Percentiles rank a stretch among this genome's conserved stretches.
Evolutionary conservation across 2,329 filamentous ascomycete genomes (phyloP).

Genomic region (Grosmannia serpens): DNA sequence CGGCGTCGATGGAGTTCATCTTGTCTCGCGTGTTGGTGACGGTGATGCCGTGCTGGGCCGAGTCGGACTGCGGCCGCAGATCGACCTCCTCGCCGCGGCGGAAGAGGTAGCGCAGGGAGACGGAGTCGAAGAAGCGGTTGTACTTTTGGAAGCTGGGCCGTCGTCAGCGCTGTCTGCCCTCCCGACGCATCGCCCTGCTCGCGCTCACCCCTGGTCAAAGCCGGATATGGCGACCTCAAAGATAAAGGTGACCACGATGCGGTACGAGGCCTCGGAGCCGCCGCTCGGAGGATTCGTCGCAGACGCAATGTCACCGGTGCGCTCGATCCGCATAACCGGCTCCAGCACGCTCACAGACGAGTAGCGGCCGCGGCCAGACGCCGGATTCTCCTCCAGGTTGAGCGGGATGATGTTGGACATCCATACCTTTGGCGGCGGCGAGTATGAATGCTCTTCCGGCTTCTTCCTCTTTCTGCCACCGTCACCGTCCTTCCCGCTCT

Average conservation of each 20-base stretch:
- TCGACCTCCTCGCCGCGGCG: constrained; percentile 12
- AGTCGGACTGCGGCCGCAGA: constrained; percentile 12
- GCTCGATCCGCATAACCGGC: constrained; percentile 14
- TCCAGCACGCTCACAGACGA: constrained; percentile 15
- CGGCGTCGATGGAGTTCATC: constrained; percentile 6
- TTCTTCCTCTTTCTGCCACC: background rate
- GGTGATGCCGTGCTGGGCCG: constrained; percentile 9
- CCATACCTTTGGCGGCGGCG: background rate
- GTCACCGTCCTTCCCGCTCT: background rate
- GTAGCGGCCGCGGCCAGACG: constrained; percentile 12
- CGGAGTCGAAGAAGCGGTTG: constrained; percentile 15
- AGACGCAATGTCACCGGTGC: constrained; percentile 1
- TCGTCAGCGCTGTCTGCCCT: background rate
- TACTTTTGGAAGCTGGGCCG: constrained; percentile 10
- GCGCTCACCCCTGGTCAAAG: constrained; percentile 9
- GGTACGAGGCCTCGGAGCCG: constrained; percentile 6
- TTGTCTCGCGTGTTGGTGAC: constrained; percentile 11
- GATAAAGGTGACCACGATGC: constrained; percentile 13
- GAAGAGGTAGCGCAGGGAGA: constrained; percentile 14
- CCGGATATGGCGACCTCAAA: constrained; percentile 14
- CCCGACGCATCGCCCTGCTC: background rate
- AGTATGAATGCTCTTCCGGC: background rate
- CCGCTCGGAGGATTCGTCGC: background rate
- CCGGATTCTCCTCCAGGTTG: constrained; percentile 13
- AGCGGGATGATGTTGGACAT: constrained; percentile 15